phyloP scores from a whole-genome alignment of 257 asterid species.

The Primulina eburnea region DNA sequence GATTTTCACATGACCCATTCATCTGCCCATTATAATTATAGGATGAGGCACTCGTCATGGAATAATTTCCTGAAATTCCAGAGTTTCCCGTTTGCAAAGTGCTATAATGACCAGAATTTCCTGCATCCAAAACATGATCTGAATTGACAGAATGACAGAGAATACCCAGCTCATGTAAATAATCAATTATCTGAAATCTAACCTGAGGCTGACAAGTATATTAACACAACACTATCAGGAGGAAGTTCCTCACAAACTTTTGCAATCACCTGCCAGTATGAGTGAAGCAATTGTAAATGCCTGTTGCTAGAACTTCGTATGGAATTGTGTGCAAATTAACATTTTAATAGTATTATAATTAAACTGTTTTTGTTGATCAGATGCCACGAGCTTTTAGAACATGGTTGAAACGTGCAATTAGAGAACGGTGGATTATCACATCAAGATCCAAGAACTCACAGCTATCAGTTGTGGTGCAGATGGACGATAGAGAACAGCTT shows the following conservation, averaged over 20 bases:
- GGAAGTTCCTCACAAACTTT: slow-evolving; percentile 84
- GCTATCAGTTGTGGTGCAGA: slow-evolving; percentile 76
- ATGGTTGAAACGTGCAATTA: slow-evolving; percentile 16
- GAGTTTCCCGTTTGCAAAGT: slow-evolving; percentile 49
- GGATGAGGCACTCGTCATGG: slow-evolving; percentile 37
- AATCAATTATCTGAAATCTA: slow-evolving; percentile 22
- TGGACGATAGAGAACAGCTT: slow-evolving; percentile 84
- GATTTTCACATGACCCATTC: slow-evolving; percentile 46
- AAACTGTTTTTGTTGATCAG: not conserved
- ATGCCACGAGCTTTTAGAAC: not conserved
- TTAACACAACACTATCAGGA: slow-evolving; percentile 69
- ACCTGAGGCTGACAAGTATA: slow-evolving; percentile 89
- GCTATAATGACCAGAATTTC: slow-evolving; percentile 43
- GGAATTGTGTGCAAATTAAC: not conserved
- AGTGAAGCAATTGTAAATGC: slow-evolving; percentile 18
- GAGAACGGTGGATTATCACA: slow-evolving; percentile 14
- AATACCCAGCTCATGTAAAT: slow-evolving; percentile 22
- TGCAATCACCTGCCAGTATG: slow-evolving; percentile 69
- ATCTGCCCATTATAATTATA: slow-evolving; percentile 44
- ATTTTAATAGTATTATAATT: not conserved
- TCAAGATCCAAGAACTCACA: slow-evolving; percentile 52
- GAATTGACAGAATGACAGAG: slow-evolving; percentile 15
- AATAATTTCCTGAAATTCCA: slow-evolving; percentile 46
- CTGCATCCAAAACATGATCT: slow-evolving; percentile 40
- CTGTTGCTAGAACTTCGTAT: slow-evolving; percentile 22